A percentile compares a stretch with the other conserved stretches of the same genome.
These are phyloP conservation scores for Saccharum officinarum DNA, from an alignment of 176 grass and related monocot genomes.

Conservation along the genomic window DNA sequence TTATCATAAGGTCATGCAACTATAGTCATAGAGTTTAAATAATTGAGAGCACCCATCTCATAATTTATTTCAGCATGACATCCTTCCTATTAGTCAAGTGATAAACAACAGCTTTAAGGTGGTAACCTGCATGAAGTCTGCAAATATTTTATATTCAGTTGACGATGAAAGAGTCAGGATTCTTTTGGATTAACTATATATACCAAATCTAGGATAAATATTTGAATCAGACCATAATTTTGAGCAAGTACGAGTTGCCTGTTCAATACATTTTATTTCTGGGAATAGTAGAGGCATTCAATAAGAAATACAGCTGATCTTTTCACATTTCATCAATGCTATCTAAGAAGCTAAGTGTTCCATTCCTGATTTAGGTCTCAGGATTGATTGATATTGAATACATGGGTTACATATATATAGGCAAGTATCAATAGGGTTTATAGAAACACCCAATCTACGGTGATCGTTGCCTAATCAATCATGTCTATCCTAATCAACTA, in stretches of 20 bases:
- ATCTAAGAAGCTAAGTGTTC: neutral
- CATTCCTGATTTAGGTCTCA: conserved; percentile 4
- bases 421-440: no score
- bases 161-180: neutral
- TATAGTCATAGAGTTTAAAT: neutral
- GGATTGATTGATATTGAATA: no score
- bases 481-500: no score
- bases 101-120: neutral
- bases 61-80: neutral
- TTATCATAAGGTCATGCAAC: neutral
- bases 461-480: no score
- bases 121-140: neutral
- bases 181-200: neutral
- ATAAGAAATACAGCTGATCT: neutral
- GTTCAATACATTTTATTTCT: no score
- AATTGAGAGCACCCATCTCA: neutral
- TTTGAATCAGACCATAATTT: neutral
- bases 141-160: neutral
- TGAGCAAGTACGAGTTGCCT: neutral
- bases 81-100: neutral
- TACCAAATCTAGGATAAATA: neutral
- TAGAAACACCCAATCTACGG: no score
- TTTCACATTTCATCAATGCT: neutral
- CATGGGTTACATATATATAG: no score
- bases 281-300: no score